Evolutionary conservation across 139 green algal species (phyloP).

Genomic region (Mychonastes homosphaera): DNA sequence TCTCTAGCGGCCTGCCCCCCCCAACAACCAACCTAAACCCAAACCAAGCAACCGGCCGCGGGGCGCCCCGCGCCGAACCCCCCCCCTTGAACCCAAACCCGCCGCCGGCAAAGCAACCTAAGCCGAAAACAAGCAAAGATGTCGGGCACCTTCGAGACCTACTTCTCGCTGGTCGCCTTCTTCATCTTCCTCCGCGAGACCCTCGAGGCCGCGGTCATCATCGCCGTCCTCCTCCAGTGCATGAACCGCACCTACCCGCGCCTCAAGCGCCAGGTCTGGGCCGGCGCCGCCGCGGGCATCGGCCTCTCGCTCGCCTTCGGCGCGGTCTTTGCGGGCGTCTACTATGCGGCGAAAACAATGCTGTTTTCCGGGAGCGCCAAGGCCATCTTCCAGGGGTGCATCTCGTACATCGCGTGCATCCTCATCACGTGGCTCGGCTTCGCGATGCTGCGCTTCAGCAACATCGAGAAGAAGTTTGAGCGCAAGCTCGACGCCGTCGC

Average conservation of each 20-base stretch:
- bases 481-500: conserved; percentile 23
- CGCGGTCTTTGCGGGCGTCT: conserved; percentile 32
- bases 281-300: conserved; percentile 26
- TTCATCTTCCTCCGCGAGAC: conserved; percentile 48
- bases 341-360: conserved; percentile 26
- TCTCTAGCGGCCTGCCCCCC: no score
- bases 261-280: conserved; percentile 39
- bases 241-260: conserved; percentile 25
- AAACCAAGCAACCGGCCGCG: no score
- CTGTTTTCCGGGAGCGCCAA: conserved; percentile 30
- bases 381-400: conserved; percentile 25
- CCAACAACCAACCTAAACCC: no score
- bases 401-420: conserved; percentile 27
- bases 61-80: no score
- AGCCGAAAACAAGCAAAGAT: no score
- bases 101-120: no score
- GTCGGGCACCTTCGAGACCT: conserved; percentile 15
- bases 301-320: conserved; percentile 27
- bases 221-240: conserved; percentile 34
- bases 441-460: conserved; percentile 40
- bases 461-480: conserved; percentile 39
- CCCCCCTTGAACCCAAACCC: no score
- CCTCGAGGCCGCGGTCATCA: conserved; percentile 42
- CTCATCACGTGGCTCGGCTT: conserved; percentile 42
- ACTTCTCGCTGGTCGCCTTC: conserved; percentile 34